Conservation (phyloP, 2,329 filamentous ascomycete species). For the Helotiales sp. region DNA sequence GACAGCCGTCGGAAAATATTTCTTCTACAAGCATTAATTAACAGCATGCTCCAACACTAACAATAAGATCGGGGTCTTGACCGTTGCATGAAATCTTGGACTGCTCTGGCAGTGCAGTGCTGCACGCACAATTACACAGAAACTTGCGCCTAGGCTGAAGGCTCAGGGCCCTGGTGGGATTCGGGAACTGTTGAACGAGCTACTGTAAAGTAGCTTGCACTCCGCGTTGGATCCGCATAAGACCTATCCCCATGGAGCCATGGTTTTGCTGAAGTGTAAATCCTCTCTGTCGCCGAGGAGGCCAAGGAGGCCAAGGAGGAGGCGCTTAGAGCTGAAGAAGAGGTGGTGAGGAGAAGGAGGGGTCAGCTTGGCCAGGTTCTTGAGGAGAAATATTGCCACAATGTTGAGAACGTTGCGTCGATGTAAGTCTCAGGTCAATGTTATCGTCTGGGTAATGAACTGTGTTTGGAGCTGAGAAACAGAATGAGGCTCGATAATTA, state of each 20-base stretch:
- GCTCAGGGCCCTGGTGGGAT: neutral
- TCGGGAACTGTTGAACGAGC: neutral
- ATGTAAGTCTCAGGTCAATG: neutral
- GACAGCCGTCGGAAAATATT: neutral
- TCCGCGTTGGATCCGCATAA: neutral
- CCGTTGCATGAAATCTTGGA: slow-evolving; percentile 1
- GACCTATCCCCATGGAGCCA: neutral
- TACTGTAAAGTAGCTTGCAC: too few species aligned
- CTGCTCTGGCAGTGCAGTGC: neutral
- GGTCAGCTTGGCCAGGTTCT: neutral
- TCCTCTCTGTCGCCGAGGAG: too few species aligned
- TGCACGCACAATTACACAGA: slow-evolving; percentile 1
- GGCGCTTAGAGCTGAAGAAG: neutral
- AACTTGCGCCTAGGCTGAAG: neutral
- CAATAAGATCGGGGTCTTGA: neutral
- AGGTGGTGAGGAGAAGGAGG: neutral
- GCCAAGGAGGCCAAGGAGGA: neutral
- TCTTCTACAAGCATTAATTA: neutral
- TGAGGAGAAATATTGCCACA: neutral
- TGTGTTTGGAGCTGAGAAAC: neutral
- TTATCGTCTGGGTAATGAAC: neutral
- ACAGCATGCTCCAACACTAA: neutral
- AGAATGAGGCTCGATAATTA: neutral
- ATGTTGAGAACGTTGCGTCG: neutral
- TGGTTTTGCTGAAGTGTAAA: neutral